Percentiles rank a stretch among this genome's conserved stretches.
phyloP scores from a whole-genome alignment of 495 filamentous ascomycete species.

The Bathelium albidoporum region DNA sequence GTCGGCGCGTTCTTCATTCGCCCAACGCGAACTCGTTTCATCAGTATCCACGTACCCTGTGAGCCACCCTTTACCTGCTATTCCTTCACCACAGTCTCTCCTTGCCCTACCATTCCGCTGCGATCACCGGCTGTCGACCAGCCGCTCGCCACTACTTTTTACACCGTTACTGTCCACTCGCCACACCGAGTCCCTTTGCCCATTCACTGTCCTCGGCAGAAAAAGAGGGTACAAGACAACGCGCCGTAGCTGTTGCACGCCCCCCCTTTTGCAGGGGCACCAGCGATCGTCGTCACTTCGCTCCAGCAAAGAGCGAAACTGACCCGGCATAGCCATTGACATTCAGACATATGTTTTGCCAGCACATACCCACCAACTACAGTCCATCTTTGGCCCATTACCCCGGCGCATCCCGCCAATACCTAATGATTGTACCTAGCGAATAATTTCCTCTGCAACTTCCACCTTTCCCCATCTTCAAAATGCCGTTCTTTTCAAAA shows the following conservation, averaged over 20 bases:
- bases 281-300: neutral
- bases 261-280: neutral
- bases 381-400: neutral
- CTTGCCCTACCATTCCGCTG: neutral
- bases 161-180: neutral
- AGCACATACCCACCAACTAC: neutral
- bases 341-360: neutral
- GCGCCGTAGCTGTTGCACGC: neutral
- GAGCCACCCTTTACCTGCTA: neutral
- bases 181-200: neutral
- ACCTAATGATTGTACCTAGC: neutral
- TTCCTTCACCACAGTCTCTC: slow-evolving; percentile 3
- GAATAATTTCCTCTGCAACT: neutral
- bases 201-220: slow-evolving; percentile 1
- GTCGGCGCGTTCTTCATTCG: neutral
- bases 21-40: neutral
- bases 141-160: neutral
- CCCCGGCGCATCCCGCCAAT: neutral
- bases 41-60: slow-evolving; percentile 1
- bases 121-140: neutral
- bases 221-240: neutral
- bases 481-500: slow-evolving; percentile 32
- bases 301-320: neutral
- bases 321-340: neutral
- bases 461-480: neutral